Conservation (phyloP, 2,329 filamentous ascomycete species). For the Huntiella savannae region DNA sequence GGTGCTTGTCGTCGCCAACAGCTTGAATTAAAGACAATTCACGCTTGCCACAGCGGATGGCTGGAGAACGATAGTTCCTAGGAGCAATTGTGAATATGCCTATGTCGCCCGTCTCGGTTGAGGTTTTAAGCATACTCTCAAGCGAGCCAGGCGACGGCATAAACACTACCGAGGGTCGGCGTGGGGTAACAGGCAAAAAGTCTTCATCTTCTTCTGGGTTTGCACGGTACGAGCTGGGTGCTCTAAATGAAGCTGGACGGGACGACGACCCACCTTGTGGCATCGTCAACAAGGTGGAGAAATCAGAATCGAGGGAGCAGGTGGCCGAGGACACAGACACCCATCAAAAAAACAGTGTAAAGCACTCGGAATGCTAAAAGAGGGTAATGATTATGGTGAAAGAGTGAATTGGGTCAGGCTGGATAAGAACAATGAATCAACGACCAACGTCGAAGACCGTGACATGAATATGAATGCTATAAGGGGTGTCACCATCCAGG, state of each 20-base stretch:
- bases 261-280: background rate
- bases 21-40: constrained; percentile 10
- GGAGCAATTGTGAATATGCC: constrained; percentile 38
- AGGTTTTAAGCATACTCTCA: constrained; percentile 47
- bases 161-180: constrained; percentile 14
- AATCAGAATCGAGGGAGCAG: background rate
- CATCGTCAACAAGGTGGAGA: constrained; percentile 6
- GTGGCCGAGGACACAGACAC: background rate
- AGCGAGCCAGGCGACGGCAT: constrained; percentile 33
- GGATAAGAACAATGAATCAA: background rate
- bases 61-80: constrained; percentile 9
- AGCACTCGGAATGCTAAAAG: no score
- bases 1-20: constrained; percentile 9
- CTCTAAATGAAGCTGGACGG: constrained; percentile 3
- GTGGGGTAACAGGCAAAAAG: constrained; percentile 8
- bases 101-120: constrained; percentile 46
- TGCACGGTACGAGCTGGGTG: background rate
- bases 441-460: background rate
- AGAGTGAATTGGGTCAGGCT: background rate
- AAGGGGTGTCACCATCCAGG: background rate
- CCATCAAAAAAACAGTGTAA: background rate
- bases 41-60: constrained; percentile 5
- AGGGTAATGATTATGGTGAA: no score
- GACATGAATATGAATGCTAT: background rate
- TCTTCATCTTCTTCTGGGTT: constrained; percentile 3